These are phyloP conservation scores for Populus pruinosa DNA, from an alignment of 345 rosid genomes.

Conservation along the genomic window DNA sequence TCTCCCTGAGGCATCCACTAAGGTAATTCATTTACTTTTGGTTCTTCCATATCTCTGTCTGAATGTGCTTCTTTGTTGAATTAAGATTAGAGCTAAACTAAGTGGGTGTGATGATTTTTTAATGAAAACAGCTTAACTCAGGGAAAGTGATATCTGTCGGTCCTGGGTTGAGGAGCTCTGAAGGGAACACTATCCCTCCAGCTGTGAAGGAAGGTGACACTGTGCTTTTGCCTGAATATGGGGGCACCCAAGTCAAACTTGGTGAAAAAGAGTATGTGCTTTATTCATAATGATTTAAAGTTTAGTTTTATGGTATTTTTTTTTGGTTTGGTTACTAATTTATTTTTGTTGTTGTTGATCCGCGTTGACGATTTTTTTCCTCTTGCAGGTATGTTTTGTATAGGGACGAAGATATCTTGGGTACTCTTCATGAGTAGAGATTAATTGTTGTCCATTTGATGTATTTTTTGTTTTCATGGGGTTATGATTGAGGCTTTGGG, in stretches of 20 bases:
- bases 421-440: constrained; percentile 58
- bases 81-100: background rate
- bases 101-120: background rate
- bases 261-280: constrained; percentile 66
- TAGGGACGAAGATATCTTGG: constrained; percentile 82
- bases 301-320: background rate
- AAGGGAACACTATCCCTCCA: constrained; percentile 60
- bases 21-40: constrained; percentile 28
- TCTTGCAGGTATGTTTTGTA: constrained; percentile 57
- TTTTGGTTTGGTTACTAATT: background rate
- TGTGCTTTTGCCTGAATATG: constrained; percentile 81
- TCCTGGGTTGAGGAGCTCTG: constrained; percentile 56
- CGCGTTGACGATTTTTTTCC: background rate
- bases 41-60: background rate
- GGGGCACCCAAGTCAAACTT: constrained; percentile 75
- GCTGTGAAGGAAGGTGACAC: constrained; percentile 82
- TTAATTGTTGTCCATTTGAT: background rate
- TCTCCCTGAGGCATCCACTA: constrained; percentile 66
- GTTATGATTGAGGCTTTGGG: background rate
- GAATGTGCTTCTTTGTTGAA: background rate
- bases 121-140: constrained; percentile 58
- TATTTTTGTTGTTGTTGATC: background rate
- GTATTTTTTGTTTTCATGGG: background rate
- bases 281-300: background rate
- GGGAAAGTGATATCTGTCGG: constrained; percentile 78